Percentiles rank a stretch among this genome's conserved stretches.
phyloP scores from a whole-genome alignment of 1,284 basidiomycete species.

The Pseudozyma sp. region DNA sequence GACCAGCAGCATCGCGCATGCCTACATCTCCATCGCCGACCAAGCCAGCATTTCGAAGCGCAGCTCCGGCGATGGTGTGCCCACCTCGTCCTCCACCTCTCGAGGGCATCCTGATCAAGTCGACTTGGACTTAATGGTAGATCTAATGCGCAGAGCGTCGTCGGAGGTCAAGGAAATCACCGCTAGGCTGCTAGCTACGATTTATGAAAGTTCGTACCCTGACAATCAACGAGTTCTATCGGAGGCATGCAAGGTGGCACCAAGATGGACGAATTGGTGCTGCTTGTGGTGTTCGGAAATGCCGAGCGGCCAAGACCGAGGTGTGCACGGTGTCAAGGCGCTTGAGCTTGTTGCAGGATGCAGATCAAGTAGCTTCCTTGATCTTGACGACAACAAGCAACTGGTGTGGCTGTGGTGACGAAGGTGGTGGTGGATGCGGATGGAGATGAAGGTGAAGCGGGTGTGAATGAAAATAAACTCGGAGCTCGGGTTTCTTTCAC shows the following conservation, averaged over 20 bases:
- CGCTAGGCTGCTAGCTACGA: no score
- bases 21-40: conserved; percentile 43
- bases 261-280: no score
- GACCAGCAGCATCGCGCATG: conserved; percentile 47
- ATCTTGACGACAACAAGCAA: no score
- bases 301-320: no score
- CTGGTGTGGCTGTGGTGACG: neutral
- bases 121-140: neutral
- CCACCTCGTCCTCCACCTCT: conserved; percentile 30
- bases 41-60: conserved; percentile 49
- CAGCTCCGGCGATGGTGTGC: conserved; percentile 47
- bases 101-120: conserved; percentile 26
- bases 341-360: no score
- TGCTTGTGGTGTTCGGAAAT: no score
- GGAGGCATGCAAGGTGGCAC: neutral
- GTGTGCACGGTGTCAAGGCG: no score
- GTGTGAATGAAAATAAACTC: neutral
- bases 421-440: neutral
- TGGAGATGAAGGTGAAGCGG: neutral
- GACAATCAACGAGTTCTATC: no score
- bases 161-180: neutral
- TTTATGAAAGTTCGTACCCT: no score
- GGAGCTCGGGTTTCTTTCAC: conserved; percentile 7
- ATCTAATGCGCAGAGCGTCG: neutral
- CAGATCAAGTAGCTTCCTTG: no score